Conservation (phyloP, 2,329 filamentous ascomycete genomes). For the Clarireedia hainanense region DNA sequence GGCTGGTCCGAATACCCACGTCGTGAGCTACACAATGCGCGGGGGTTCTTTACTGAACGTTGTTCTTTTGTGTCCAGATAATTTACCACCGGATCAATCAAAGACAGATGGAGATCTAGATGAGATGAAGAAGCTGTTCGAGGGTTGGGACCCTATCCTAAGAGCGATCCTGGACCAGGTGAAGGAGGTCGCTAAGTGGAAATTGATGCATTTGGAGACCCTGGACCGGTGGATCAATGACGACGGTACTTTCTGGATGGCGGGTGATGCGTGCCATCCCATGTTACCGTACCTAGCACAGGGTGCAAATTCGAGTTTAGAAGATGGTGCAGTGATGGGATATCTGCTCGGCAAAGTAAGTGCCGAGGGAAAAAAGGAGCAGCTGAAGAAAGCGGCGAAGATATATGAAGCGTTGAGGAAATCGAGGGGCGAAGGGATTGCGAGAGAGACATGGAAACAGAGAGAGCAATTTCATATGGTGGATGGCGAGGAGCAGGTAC, state of each 20-base stretch:
- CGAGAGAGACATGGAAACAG: slow-evolving; percentile 53
- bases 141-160: slow-evolving; percentile 55
- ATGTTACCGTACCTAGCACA: slow-evolving; percentile 58
- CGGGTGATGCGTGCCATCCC: slow-evolving; percentile 55
- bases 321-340: slow-evolving; percentile 61
- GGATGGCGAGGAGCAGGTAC: slow-evolving; percentile 48
- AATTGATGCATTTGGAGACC: slow-evolving; percentile 46
- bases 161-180: slow-evolving; percentile 40
- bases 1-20: slow-evolving; percentile 41
- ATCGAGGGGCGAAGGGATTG: slow-evolving; percentile 44
- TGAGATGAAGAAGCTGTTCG: slow-evolving; percentile 54
- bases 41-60: slow-evolving; percentile 55
- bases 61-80: slow-evolving; percentile 57
- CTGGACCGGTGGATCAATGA: slow-evolving; percentile 20
- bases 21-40: slow-evolving; percentile 52
- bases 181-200: slow-evolving; percentile 59
- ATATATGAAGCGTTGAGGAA: slow-evolving; percentile 42
- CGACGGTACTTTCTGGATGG: slow-evolving; percentile 22
- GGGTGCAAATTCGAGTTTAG: slow-evolving; percentile 59
- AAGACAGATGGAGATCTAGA: slow-evolving; percentile 45
- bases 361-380: slow-evolving; percentile 30
- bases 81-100: slow-evolving; percentile 46
- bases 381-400: slow-evolving; percentile 37
- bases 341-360: slow-evolving; percentile 44
- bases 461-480: slow-evolving; percentile 44